Evolutionary conservation across 768 basidiomycete genomes (phyloP).

Genomic region (Amanita molliuscula): DNA sequence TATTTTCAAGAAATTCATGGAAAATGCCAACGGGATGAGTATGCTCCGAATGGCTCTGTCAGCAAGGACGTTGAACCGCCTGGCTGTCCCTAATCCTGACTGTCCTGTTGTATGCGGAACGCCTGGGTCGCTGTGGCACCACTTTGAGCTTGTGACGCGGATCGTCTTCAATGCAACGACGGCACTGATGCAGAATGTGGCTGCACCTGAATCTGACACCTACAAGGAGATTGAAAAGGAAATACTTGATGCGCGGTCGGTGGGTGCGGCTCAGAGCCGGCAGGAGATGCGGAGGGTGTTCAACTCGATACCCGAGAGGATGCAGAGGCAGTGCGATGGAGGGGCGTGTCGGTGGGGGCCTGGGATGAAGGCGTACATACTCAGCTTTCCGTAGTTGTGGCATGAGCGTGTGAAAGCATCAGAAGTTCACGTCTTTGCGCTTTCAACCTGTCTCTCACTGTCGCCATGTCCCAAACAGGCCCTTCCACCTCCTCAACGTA

Average conservation of each 20-base stretch:
- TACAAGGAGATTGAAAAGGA: conserved; percentile 32
- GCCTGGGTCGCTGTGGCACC: conserved; percentile 71
- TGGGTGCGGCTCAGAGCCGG: background rate
- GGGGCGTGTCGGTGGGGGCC: conserved; percentile 51
- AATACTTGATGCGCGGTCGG: conserved; percentile 16
- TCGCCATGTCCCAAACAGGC: conserved; percentile 20
- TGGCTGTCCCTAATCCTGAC: conserved; percentile 73
- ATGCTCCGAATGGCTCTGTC: conserved; percentile 2
- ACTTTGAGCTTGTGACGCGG: conserved; percentile 36
- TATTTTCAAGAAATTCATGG: conserved; percentile 73
- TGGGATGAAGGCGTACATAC: conserved; percentile 50
- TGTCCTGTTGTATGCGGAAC: conserved; percentile 75
- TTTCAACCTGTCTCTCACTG: conserved; percentile 5
- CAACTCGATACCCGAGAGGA: conserved; percentile 15
- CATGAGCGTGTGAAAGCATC: conserved; percentile 7
- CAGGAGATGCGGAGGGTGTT: conserved; percentile 21
- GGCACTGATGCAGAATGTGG: conserved; percentile 21
- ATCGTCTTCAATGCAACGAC: conserved; percentile 39
- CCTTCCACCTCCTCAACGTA: conserved; percentile 23
- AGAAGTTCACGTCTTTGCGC: background rate
- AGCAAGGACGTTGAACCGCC: conserved; percentile 41
- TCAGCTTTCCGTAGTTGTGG: conserved; percentile 43
- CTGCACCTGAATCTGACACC: conserved; percentile 25
- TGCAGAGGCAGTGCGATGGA: conserved; percentile 38
- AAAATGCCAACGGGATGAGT: conserved; percentile 41